Percentiles rank a stretch among this genome's conserved stretches.
Evolutionary conservation across 768 basidiomycete species (phyloP).

Genomic region (Wakefieldia striispora): DNA sequence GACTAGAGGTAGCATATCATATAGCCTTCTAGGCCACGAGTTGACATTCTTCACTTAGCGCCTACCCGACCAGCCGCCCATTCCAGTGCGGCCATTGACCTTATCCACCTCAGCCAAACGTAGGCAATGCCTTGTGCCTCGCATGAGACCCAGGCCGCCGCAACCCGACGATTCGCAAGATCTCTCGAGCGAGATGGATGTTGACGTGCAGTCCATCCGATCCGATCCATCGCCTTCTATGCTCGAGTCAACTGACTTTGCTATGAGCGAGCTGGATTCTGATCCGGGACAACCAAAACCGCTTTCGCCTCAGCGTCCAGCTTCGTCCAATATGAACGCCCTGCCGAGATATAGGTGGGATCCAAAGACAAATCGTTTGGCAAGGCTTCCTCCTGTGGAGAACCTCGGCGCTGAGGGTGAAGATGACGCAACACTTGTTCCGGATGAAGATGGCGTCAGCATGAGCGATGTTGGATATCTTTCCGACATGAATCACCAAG

Average conservation of each 20-base stretch:
- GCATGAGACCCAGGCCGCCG: neutral
- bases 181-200: neutral
- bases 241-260: neutral
- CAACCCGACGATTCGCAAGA: neutral
- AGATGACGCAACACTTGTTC: conserved; percentile 18
- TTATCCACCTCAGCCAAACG: neutral
- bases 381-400: neutral
- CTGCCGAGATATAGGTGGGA: conserved; percentile 14
- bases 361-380: neutral
- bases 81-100: conserved; percentile 11
- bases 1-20: conserved; percentile 19
- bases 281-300: neutral
- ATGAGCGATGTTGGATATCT: neutral
- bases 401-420: neutral
- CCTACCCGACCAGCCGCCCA: conserved; percentile 24
- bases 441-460: conserved; percentile 8
- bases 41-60: conserved; percentile 16
- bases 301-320: neutral
- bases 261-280: neutral
- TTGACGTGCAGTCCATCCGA: neutral
- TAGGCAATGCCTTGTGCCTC: neutral
- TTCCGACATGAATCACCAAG: neutral
- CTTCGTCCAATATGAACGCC: neutral
- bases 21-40: neutral
- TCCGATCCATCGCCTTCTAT: neutral